Conservation (phyloP, 2,329 filamentous ascomycete genomes). For the Talaromyces rugulosus region DNA sequence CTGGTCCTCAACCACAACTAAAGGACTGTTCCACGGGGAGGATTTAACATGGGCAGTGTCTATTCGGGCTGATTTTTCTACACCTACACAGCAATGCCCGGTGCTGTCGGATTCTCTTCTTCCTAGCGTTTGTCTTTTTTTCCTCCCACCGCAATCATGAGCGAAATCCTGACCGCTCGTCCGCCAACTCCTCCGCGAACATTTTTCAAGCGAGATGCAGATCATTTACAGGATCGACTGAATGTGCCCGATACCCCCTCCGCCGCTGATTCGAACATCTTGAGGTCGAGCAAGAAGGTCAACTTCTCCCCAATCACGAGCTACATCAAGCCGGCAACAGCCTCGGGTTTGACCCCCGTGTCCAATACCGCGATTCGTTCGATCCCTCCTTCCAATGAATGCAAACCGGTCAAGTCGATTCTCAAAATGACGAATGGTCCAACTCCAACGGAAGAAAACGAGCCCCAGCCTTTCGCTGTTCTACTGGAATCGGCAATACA, state of each 20-base stretch:
- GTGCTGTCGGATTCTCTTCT: slow-evolving; percentile 1
- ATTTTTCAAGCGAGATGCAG: slow-evolving; percentile 23
- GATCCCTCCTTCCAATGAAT: slow-evolving; percentile 47
- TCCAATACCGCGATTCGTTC: slow-evolving; percentile 25
- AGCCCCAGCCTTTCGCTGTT: slow-evolving; percentile 60
- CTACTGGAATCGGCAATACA: slow-evolving; percentile 84
- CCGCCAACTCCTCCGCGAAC: slow-evolving; percentile 55
- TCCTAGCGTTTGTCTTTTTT: slow-evolving; percentile 5
- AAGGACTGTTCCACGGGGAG: neutral
- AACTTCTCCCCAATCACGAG: slow-evolving; percentile 58
- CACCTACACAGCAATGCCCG: slow-evolving; percentile 9
- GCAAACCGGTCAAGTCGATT: slow-evolving; percentile 66
- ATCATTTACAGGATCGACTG: slow-evolving; percentile 37
- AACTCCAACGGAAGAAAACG: slow-evolving; percentile 39
- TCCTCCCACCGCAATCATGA: slow-evolving; percentile 30
- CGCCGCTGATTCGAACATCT: slow-evolving; percentile 31
- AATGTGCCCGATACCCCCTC: slow-evolving; percentile 34
- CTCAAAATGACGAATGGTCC: slow-evolving; percentile 62
- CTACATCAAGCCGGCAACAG: slow-evolving; percentile 47
- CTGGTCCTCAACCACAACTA: neutral
- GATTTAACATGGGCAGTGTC: neutral
- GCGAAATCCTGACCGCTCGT: slow-evolving; percentile 45
- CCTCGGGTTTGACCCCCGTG: slow-evolving; percentile 31
- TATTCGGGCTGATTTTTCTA: neutral
- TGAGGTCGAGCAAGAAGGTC: slow-evolving; percentile 52